Conservation (phyloP, 1,139 yeast species). For the Yamadazyma sp. region DNA sequence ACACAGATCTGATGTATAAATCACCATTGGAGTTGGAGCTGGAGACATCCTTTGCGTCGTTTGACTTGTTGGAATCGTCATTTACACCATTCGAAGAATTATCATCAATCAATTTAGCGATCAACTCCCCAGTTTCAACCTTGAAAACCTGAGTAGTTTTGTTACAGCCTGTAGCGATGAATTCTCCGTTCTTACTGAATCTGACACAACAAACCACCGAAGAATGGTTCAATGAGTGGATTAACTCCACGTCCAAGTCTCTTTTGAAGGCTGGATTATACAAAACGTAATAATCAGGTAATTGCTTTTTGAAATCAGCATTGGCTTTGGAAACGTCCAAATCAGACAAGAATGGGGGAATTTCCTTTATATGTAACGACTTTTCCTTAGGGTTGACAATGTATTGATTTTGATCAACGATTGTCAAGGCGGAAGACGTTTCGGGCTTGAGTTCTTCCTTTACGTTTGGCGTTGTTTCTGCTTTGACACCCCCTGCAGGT, state of each 20-base stretch:
- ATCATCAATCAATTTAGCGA: constrained; percentile 87
- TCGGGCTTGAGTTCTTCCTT: constrained; percentile 22
- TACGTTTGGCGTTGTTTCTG: constrained; percentile 10
- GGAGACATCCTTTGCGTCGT: constrained; percentile 23
- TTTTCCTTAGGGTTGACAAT: constrained; percentile 43
- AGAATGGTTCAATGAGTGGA: constrained; percentile 87
- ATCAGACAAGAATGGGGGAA: constrained; percentile 80
- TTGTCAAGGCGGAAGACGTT: constrained; percentile 35
- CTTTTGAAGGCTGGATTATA: constrained; percentile 80
- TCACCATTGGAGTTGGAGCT: constrained; percentile 63
- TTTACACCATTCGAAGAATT: constrained; percentile 41
- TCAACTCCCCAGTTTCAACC: constrained; percentile 87
- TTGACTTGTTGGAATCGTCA: constrained; percentile 33
- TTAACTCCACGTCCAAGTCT: constrained; percentile 79
- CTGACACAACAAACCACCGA: constrained; percentile 97
- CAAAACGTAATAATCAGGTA: constrained; percentile 83
- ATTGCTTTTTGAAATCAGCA: constrained; percentile 78
- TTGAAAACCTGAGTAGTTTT: constrained; percentile 93
- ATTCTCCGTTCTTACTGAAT: constrained; percentile 89
- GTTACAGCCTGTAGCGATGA: constrained; percentile 95
- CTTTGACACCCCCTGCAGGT: constrained; percentile 6
- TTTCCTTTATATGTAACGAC: constrained; percentile 66
- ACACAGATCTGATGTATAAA: constrained; percentile 89
- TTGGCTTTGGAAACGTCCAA: constrained; percentile 78
- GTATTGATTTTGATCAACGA: constrained; percentile 45